A percentile compares a stretch with the other conserved stretches of the same genome.
Evolutionary conservation across 495 filamentous ascomycete species (phyloP).

Genomic region (Hypoxylon intermedium): DNA sequence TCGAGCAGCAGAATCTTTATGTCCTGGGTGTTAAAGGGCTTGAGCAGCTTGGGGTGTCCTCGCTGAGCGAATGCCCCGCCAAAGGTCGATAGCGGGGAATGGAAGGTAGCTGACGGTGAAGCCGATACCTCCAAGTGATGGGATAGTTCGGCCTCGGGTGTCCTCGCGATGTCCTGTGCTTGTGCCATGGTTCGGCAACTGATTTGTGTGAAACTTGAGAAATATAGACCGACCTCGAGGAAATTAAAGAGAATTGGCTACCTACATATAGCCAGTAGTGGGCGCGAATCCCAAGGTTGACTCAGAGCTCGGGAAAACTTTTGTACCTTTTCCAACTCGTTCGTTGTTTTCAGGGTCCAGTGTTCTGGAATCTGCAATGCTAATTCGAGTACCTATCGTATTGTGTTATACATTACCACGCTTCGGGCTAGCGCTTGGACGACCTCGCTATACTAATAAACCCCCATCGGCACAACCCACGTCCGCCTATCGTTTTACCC

Average conservation of each 20-base stretch:
- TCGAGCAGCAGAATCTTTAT: slow-evolving; percentile 96
- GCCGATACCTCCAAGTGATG: slow-evolving; percentile 62
- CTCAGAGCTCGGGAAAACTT: slow-evolving; percentile 32
- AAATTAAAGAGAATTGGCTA: slow-evolving; percentile 7
- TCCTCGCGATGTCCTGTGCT: slow-evolving; percentile 35
- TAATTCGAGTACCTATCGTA: too few relatives aligned
- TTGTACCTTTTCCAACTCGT: slow-evolving; percentile 6
- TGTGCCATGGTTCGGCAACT: slow-evolving; percentile 36
- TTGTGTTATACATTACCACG: slow-evolving; percentile 1
- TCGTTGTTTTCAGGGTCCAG: not conserved
- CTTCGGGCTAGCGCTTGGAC: slow-evolving; percentile 21
- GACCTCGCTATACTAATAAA: slow-evolving; percentile 8
- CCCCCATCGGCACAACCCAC: slow-evolving; percentile 12
- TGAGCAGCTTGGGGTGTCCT: slow-evolving; percentile 73
- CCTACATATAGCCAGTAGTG: slow-evolving; percentile 14
- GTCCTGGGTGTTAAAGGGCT: slow-evolving; percentile 93
- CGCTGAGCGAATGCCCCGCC: slow-evolving; percentile 42
- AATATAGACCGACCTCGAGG: not conserved
- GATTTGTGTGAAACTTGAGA: slow-evolving; percentile 1
- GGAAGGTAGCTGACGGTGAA: slow-evolving; percentile 68
- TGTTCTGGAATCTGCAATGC: not conserved
- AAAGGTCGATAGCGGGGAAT: slow-evolving; percentile 64
- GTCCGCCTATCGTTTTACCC: slow-evolving; percentile 27
- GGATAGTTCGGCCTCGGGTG: slow-evolving; percentile 42
- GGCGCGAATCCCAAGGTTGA: slow-evolving; percentile 21